These are phyloP conservation scores for Paxillus ammoniavirescens DNA, from an alignment of 768 basidiomycete species.

Conservation along the genomic window DNA sequence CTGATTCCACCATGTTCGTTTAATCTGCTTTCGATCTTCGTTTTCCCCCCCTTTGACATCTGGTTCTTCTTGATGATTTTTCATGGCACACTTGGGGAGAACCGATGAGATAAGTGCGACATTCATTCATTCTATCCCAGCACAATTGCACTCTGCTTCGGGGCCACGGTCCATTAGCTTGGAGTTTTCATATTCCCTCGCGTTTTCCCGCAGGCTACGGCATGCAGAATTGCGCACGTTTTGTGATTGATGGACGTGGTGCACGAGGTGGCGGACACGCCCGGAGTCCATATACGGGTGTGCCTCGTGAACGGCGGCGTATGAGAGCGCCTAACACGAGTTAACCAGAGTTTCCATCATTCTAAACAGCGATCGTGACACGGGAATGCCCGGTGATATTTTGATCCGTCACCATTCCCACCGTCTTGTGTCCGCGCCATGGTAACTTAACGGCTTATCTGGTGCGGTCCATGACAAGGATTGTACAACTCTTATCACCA, in stretches of 20 bases:
- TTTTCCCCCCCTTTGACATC: conserved; percentile 2
- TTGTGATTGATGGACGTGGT: conserved; percentile 30
- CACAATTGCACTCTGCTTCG: conserved; percentile 5
- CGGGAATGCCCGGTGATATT: conserved; percentile 21
- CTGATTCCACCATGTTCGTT: conserved; percentile 1
- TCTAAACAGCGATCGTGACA: conserved; percentile 15
- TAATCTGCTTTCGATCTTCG: conserved; percentile 5
- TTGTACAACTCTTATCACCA: conserved; percentile 11
- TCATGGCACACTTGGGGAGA: conserved; percentile 14
- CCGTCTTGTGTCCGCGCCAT: conserved; percentile 22
- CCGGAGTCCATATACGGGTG: conserved; percentile 10
- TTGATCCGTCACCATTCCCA: conserved; percentile 15
- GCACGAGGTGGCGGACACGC: conserved; percentile 23
- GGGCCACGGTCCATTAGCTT: conserved; percentile 8
- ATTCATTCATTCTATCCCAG: conserved; percentile 3
- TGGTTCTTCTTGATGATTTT: conserved; percentile 4
- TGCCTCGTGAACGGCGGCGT: conserved; percentile 12
- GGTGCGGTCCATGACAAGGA: conserved; percentile 12
- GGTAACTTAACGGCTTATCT: conserved; percentile 10
- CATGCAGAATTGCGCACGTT: conserved; percentile 23
- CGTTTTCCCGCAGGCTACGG: conserved; percentile 25
- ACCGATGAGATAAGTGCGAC: conserved; percentile 1
- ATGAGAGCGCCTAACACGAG: conserved; percentile 20
- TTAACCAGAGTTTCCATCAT: conserved; percentile 3
- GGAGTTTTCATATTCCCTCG: conserved; percentile 20